A percentile compares a stretch with the other conserved stretches of the same genome.
phyloP scores from a whole-genome alignment of 371 early-diverging fungal species.

The Rhizopus arrhizus region DNA sequence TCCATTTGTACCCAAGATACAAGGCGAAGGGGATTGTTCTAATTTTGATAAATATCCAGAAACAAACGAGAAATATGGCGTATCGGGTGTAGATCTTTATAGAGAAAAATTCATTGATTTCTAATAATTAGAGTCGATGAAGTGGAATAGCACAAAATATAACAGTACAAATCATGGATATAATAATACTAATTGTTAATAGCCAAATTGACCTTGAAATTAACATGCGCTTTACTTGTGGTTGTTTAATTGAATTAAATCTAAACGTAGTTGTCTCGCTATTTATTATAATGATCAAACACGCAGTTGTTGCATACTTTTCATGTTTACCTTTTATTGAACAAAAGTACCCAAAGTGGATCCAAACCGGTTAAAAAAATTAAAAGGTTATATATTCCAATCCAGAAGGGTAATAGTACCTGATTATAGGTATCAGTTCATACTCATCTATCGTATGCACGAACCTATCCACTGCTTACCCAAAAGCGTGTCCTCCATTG shows the following conservation, averaged over 20 bases:
- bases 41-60: slow-evolving; percentile 92
- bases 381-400: slow-evolving; percentile 43
- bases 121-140: slow-evolving; percentile 31
- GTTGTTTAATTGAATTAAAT: slow-evolving; percentile 48
- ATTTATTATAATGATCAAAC: slow-evolving; percentile 1
- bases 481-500: slow-evolving; percentile 55
- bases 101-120: slow-evolving; percentile 40
- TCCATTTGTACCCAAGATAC: slow-evolving; percentile 85
- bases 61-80: slow-evolving; percentile 61
- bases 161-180: slow-evolving; percentile 39
- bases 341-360: slow-evolving; percentile 51
- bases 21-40: slow-evolving; percentile 84
- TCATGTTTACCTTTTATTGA: slow-evolving; percentile 44
- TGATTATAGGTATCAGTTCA: slow-evolving; percentile 1
- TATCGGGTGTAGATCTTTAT: slow-evolving; percentile 34
- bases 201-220: slow-evolving; percentile 47
- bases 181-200: slow-evolving; percentile 26
- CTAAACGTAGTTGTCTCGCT: slow-evolving; percentile 54
- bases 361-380: slow-evolving; percentile 47
- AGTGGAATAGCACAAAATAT: slow-evolving; percentile 50
- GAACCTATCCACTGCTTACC: slow-evolving; percentile 34
- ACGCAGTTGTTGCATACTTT: neutral
- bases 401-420: slow-evolving; percentile 47
- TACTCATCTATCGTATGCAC: neutral
- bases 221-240: slow-evolving; percentile 43